Percentiles rank a stretch among this genome's conserved stretches.
These are phyloP conservation scores for Falciphora oryzae DNA, from an alignment of 2,329 filamentous ascomycete genomes.

Conservation along the genomic window DNA sequence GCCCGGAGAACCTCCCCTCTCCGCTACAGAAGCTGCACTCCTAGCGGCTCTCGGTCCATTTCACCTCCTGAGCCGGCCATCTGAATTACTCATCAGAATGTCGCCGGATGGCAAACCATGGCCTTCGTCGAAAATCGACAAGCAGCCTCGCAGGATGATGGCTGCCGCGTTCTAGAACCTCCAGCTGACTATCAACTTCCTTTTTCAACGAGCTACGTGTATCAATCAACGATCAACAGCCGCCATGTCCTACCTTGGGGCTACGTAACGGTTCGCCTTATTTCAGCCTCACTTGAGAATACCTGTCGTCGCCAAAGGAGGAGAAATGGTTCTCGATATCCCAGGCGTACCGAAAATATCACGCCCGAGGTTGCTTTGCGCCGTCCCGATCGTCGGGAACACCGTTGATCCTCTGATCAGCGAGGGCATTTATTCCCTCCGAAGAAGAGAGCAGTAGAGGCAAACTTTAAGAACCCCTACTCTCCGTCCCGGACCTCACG, in stretches of 20 bases:
- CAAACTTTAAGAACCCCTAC: no score
- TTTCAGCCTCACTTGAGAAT: not conserved
- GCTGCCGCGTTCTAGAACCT: not conserved
- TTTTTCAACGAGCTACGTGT: not conserved
- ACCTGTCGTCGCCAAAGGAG: not conserved
- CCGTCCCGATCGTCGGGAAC: not conserved
- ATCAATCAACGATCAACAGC: not conserved
- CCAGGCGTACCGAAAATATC: no score
- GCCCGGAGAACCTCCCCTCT: no score
- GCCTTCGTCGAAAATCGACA: not conserved
- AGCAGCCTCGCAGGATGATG: not conserved
- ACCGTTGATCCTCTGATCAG: not conserved
- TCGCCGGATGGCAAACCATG: no score
- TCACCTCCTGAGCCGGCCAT: not conserved
- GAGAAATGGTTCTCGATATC: not conserved
- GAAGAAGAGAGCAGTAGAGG: no score
- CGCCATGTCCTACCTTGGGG: not conserved
- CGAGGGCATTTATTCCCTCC: not conserved
- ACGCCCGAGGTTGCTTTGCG: no score
- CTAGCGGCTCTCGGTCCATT: not conserved
- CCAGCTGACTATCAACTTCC: not conserved
- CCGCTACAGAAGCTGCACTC: not conserved
- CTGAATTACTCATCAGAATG: not conserved
- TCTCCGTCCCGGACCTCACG: no score
- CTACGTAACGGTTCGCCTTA: not conserved